Evolutionary conservation across 805 yeast genomes (phyloP).

Genomic region (Kodamaea kaohsiungensis): DNA sequence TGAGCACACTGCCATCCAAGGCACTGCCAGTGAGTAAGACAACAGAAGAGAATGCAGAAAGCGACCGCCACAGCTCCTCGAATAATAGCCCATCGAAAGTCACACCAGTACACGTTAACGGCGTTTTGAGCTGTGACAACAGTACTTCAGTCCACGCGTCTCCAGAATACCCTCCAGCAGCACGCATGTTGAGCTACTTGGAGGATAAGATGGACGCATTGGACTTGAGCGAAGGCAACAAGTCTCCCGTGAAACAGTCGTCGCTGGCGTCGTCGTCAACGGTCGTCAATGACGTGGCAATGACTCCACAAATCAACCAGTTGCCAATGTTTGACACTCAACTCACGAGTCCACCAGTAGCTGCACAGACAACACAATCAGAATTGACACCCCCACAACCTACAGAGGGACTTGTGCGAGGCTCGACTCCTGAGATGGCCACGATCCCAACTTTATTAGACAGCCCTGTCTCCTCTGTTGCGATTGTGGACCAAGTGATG

Average conservation of each 20-base stretch:
- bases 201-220: constrained; percentile 46
- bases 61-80: constrained; percentile 7
- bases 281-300: constrained; percentile 3
- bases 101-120: constrained; percentile 45
- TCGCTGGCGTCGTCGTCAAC: constrained; percentile 8
- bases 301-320: constrained; percentile 34
- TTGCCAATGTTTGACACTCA: constrained; percentile 28
- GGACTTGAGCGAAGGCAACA: constrained; percentile 31
- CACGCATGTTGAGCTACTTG: constrained; percentile 41
- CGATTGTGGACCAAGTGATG: constrained; percentile 6
- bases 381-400: constrained; percentile 1
- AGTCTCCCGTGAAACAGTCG: constrained; percentile 7
- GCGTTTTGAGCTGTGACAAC: constrained; percentile 34
- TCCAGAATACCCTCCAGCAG: constrained; percentile 18
- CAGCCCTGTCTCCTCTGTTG: constrained; percentile 7
- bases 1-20: constrained; percentile 42
- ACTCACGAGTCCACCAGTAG: constrained; percentile 8
- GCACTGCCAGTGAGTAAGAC: constrained; percentile 28
- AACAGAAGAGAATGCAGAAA: constrained; percentile 8
- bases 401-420: not conserved
- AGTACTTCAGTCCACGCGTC: constrained; percentile 12
- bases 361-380: not conserved
- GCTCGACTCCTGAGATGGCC: constrained; percentile 3
- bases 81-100: constrained; percentile 19
- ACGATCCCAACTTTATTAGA: constrained; percentile 3